Evolutionary conservation across 257 asterid species (phyloP).

Genomic region (Prunella vulgaris): DNA sequence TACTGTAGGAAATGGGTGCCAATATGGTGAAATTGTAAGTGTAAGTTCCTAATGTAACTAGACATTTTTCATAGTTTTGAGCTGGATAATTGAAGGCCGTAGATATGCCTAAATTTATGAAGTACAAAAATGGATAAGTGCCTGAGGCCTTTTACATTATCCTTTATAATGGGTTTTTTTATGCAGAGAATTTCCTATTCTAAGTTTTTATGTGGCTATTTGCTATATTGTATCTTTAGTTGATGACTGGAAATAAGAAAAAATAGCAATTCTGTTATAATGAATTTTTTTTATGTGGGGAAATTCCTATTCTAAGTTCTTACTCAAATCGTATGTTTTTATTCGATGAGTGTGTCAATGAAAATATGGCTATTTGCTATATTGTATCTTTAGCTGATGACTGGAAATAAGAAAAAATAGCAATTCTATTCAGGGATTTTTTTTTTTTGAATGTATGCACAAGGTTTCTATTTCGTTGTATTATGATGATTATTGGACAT

Average conservation of each 20-base stretch:
- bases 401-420: neutral
- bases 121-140: neutral
- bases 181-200: neutral
- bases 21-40: neutral
- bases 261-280: neutral
- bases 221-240: neutral
- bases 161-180: neutral
- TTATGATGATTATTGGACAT: neutral
- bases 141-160: neutral
- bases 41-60: neutral
- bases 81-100: neutral
- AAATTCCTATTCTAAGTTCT: neutral
- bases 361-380: neutral
- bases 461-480: neutral
- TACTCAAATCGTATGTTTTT: neutral
- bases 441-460: neutral
- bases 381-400: neutral
- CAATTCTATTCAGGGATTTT: neutral
- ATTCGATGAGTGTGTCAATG: neutral
- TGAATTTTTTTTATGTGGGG: too few species aligned
- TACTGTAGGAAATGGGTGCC: neutral
- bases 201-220: neutral
- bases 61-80: neutral
- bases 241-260: neutral
- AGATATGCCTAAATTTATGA: neutral